These are phyloP conservation scores for Russula ochroleuca DNA, from an alignment of 768 basidiomycete genomes.

Conservation along the genomic window DNA sequence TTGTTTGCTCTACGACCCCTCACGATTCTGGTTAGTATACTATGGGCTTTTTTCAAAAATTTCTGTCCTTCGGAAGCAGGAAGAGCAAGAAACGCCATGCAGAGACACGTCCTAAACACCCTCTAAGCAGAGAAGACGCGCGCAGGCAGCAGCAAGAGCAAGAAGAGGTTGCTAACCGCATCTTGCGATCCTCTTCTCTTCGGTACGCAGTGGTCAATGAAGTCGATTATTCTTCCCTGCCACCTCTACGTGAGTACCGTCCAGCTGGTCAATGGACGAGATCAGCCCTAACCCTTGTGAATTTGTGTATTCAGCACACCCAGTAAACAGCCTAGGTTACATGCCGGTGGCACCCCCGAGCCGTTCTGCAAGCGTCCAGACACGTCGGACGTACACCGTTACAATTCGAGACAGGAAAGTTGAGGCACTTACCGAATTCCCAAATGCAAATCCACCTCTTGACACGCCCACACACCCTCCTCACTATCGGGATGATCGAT, in stretches of 20 bases:
- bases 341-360: conserved; percentile 48
- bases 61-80: conserved; percentile 65
- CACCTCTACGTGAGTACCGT: conserved; percentile 63
- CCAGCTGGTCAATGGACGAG: not conserved
- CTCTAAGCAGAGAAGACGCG: conserved; percentile 11
- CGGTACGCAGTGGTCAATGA: conserved; percentile 56
- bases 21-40: conserved; percentile 12
- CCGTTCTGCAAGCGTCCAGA: conserved; percentile 49
- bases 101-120: conserved; percentile 8
- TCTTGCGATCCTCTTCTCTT: conserved; percentile 70
- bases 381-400: conserved; percentile 64
- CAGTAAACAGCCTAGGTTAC: conserved; percentile 54
- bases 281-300: conserved; percentile 1
- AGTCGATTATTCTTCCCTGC: conserved; percentile 52
- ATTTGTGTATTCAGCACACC: conserved; percentile 41
- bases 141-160: conserved; percentile 44
- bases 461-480: conserved; percentile 29
- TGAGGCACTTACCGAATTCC: conserved; percentile 60
- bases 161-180: conserved; percentile 45
- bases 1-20: conserved; percentile 17
- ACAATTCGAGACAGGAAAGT: conserved; percentile 62
- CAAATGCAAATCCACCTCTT: conserved; percentile 52
- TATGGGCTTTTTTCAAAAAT: conserved; percentile 69
- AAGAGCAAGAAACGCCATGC: conserved; percentile 46
- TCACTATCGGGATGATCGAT: conserved; percentile 26